A percentile compares a stretch with the other conserved stretches of the same genome.
Evolutionary conservation across 495 filamentous ascomycete species (phyloP).

Genomic region (Annulohypoxylon maeteangense): DNA sequence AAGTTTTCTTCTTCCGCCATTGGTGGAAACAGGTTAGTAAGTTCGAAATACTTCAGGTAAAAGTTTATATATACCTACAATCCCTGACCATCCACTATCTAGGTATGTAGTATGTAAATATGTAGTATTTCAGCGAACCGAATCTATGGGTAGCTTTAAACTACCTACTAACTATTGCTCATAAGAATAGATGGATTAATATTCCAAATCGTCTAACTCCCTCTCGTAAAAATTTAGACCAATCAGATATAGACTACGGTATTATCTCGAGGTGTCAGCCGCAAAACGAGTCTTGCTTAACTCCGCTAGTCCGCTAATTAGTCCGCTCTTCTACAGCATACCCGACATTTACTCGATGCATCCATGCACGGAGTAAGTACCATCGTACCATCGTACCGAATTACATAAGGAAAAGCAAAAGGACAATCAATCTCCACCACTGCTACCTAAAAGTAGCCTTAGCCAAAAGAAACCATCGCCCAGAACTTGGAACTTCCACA

Average conservation of each 20-base stretch:
- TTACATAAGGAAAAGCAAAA: not conserved
- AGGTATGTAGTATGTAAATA: not conserved
- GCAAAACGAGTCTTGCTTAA: slow-evolving; percentile 4
- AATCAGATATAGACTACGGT: not conserved
- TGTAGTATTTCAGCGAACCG: not conserved
- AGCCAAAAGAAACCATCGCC: not conserved
- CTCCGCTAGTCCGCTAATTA: not conserved
- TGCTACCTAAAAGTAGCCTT: not conserved
- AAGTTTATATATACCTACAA: not conserved
- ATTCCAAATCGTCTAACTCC: not conserved
- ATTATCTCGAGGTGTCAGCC: slow-evolving; percentile 6
- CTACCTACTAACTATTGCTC: not conserved
- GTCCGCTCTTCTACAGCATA: not conserved
- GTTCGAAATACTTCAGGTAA: not conserved
- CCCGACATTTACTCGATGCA: too few relatives aligned
- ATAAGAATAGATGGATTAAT: not conserved
- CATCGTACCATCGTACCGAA: not conserved
- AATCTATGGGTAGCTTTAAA: not conserved
- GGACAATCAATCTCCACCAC: slow-evolving; percentile 2
- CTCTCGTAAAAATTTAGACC: not conserved
- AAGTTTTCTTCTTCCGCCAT: not conserved
- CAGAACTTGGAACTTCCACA: not conserved
- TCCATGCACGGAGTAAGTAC: slow-evolving; percentile 14
- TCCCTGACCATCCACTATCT: not conserved
- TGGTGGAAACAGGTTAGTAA: slow-evolving; percentile 8